phyloP scores from a whole-genome alignment of 2,329 filamentous ascomycete species.

The Rhynchosporium graminicola region DNA sequence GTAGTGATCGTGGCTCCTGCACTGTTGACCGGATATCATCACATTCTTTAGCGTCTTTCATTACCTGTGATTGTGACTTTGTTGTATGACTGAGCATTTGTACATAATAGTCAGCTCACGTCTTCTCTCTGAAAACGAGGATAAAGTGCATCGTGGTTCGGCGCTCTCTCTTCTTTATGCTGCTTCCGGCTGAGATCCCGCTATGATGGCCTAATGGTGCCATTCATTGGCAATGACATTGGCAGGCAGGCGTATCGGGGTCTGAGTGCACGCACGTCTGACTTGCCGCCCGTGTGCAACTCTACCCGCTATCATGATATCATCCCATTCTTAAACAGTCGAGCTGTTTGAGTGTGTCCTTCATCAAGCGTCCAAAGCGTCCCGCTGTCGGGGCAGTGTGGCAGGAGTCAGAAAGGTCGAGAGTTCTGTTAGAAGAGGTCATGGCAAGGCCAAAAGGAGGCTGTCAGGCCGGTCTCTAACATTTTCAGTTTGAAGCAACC shows the following conservation, averaged over 20 bases:
- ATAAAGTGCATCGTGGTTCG: slow-evolving; percentile 4
- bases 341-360: neutral
- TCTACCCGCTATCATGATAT: neutral
- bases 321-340: slow-evolving; percentile 4
- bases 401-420: slow-evolving; percentile 2
- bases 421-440: neutral
- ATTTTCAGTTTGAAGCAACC: slow-evolving; percentile 6
- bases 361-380: slow-evolving; percentile 2
- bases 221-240: neutral
- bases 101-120: slow-evolving; percentile 8
- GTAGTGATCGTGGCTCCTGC: slow-evolving; percentile 8
- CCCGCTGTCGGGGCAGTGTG: slow-evolving; percentile 11
- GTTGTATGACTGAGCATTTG: slow-evolving; percentile 1
- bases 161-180: slow-evolving; percentile 8
- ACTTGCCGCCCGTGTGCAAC: neutral
- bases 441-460: slow-evolving; percentile 4
- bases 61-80: slow-evolving; percentile 12
- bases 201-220: neutral
- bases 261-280: neutral
- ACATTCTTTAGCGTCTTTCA: slow-evolving; percentile 8
- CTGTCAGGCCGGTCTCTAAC: slow-evolving; percentile 14
- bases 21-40: slow-evolving; percentile 5
- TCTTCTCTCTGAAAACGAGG: neutral
- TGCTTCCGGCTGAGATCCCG: slow-evolving; percentile 5
- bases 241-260: slow-evolving; percentile 2